These are phyloP conservation scores for Hymenotorrendiella dingleyae DNA, from an alignment of 2,329 filamentous ascomycete genomes.

Conservation along the genomic window DNA sequence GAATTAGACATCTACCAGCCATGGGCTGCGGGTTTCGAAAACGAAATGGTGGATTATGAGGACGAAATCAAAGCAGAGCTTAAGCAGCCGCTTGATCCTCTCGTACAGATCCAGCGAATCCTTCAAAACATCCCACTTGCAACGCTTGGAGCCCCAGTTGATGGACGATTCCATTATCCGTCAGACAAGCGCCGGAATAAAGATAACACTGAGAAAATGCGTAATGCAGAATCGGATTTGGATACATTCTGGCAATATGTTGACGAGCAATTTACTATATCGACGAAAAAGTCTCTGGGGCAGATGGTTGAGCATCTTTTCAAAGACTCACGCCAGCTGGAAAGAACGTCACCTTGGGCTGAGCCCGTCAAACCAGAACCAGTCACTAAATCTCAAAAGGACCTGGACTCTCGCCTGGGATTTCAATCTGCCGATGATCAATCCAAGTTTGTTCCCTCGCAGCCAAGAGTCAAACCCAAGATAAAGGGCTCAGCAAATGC, in stretches of 20 bases:
- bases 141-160: slow-evolving; percentile 8
- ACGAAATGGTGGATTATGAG: background rate
- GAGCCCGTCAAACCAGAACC: slow-evolving; percentile 28
- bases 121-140: background rate
- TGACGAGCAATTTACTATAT: slow-evolving; percentile 21
- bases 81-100: too few species aligned
- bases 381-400: background rate
- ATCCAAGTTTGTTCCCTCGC: too few species aligned
- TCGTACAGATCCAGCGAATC: too few species aligned
- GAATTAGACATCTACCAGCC: slow-evolving; percentile 19
- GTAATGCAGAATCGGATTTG: slow-evolving; percentile 41
- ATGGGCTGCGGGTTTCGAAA: slow-evolving; percentile 15
- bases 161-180: slow-evolving; percentile 35
- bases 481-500: too few species aligned
- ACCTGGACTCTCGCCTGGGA: too few species aligned
- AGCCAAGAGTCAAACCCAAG: too few species aligned
- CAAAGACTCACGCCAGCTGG: slow-evolving; percentile 33
- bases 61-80: background rate
- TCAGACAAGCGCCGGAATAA: slow-evolving; percentile 40
- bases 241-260: slow-evolving; percentile 41
- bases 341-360: slow-evolving; percentile 44
- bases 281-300: slow-evolving; percentile 13
- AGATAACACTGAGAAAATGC: slow-evolving; percentile 39
- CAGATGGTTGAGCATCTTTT: slow-evolving; percentile 19
- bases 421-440: too few species aligned